These are phyloP conservation scores for Nemophila menziesii DNA, from an alignment of 257 asterid species.

Conservation along the genomic window DNA sequence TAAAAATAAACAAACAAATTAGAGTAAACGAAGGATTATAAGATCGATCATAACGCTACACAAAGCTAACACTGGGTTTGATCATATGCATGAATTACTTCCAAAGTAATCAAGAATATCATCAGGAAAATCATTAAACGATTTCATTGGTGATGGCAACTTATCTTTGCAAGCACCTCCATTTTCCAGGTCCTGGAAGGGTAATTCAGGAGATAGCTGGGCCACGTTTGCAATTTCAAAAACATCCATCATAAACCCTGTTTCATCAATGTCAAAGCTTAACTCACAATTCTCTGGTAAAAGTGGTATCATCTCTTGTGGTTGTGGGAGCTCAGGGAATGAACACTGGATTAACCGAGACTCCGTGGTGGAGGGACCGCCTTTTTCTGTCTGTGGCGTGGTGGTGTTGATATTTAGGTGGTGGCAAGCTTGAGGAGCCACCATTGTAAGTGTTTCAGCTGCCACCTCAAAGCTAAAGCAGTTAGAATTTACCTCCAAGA, in stretches of 20 bases:
- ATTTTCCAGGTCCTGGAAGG: constrained; percentile 5
- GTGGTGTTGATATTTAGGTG: not conserved
- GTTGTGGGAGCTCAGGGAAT: not conserved
- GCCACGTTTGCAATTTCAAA: constrained; percentile 3
- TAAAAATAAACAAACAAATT: not conserved
- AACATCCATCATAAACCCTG: constrained; percentile 8
- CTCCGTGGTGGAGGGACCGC: not conserved
- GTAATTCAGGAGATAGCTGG: not conserved
- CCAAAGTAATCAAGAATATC: constrained; percentile 14
- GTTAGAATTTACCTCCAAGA: no score
- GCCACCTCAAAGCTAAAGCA: constrained; percentile 7
- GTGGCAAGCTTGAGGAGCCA: not conserved
- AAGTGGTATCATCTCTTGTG: not conserved
- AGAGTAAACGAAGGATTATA: not conserved
- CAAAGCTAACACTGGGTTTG: not conserved
- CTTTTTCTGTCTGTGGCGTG: constrained; percentile 1
- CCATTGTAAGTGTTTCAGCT: not conserved
- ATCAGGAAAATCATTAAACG: constrained; percentile 14
- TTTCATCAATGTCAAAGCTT: constrained; percentile 2
- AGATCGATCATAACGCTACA: not conserved
- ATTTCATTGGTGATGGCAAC: constrained; percentile 5
- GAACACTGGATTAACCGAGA: not conserved
- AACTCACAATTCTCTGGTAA: constrained; percentile 9
- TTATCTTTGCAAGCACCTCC: not conserved
- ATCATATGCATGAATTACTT: not conserved